Evolutionary conservation across 2,329 filamentous ascomycete species (phyloP), one percentile per base, ranked within the genome.

Genomic region (Tolypocladium ovalisporum): DNA sequence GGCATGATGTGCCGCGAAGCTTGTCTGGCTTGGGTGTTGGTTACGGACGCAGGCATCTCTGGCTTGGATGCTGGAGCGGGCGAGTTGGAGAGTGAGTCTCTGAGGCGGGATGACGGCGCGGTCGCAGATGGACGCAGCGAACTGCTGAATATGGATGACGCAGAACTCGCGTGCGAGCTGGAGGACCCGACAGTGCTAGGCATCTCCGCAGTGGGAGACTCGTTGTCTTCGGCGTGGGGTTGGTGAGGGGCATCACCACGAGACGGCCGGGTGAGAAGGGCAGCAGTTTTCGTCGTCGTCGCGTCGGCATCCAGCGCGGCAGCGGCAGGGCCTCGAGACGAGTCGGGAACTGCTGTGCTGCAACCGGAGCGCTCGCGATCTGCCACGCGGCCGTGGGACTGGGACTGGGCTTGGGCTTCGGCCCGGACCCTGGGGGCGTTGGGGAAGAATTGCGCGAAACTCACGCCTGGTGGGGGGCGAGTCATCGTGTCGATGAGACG

Each of bases 381-480:
- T 61, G 63, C 29, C 47, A 29, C 63, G 63, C 71, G 71, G 62
- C 68, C 66, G 66, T 73, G 71, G 55, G 73, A 35, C 44, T 55
- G 53, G 34, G 52, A 39, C 51, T 47, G 44, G 47, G 29, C 24
- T 32, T 58, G 54, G 54, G 54, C 73, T 63, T 75, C 75, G 59
- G 73, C 72, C 71, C 75, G 83, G 76, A 80, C 77, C 71, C 79
- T 85, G 65, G 89, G 88, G 69, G 88, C 89, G 70, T 87, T 84
- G 65, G 88, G 88, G 74, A 91, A 92, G 81, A 90, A 94, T 76
- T 91, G 85, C 76, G 87, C 88, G 80, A 91, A 92, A 76, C 86
- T 86, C 78, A 87, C 86, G 73, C 79, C 78, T 61, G 82, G 79
- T 68, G 85, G 80, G 71, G 86, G 83, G 79, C 88, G 89, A 84